Evolutionary conservation across 2,329 filamentous ascomycete genomes (phyloP).

Genomic region (Curvularia hawaiiensis): DNA sequence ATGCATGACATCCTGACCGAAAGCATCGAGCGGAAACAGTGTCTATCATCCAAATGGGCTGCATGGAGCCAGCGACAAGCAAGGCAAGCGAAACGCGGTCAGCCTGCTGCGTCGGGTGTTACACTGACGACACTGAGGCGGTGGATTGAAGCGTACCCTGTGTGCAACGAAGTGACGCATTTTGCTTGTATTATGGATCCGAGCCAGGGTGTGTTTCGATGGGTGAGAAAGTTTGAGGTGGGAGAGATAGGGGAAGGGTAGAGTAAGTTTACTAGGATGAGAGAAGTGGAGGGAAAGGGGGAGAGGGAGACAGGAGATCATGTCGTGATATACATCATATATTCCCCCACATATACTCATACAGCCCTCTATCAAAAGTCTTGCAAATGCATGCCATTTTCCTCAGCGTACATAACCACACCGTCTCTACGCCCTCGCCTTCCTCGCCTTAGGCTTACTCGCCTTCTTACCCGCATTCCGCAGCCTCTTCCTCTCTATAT

Average conservation of each 20-base stretch:
- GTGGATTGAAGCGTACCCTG: slow-evolving; percentile 60
- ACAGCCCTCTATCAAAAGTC: not conserved
- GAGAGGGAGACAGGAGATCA: not conserved
- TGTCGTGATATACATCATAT: not conserved
- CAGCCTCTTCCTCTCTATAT: slow-evolving; percentile 61
- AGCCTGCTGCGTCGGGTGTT: slow-evolving; percentile 20
- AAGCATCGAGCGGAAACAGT: slow-evolving; percentile 41
- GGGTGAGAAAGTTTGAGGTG: slow-evolving; percentile 41
- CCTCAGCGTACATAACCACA: not conserved
- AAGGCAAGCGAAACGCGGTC: slow-evolving; percentile 1
- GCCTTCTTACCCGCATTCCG: slow-evolving; percentile 51
- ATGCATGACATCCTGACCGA: slow-evolving; percentile 41
- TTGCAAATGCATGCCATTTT: too few species aligned
- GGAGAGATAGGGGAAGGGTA: slow-evolving; percentile 7
- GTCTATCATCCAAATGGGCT: slow-evolving; percentile 37
- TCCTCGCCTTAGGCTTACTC: slow-evolving; percentile 38
- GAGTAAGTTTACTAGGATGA: too few species aligned
- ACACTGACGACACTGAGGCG: slow-evolving; percentile 48
- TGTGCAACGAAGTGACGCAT: slow-evolving; percentile 63
- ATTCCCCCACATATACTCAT: slow-evolving; percentile 2
- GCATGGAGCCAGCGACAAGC: slow-evolving; percentile 18
- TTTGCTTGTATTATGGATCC: slow-evolving; percentile 65
- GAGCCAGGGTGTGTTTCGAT: slow-evolving; percentile 53
- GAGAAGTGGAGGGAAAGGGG: too few species aligned
- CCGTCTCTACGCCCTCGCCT: slow-evolving; percentile 19